Evolutionary conservation across 768 basidiomycete genomes (phyloP).

Genomic region (Dacryopinax spathularia): DNA sequence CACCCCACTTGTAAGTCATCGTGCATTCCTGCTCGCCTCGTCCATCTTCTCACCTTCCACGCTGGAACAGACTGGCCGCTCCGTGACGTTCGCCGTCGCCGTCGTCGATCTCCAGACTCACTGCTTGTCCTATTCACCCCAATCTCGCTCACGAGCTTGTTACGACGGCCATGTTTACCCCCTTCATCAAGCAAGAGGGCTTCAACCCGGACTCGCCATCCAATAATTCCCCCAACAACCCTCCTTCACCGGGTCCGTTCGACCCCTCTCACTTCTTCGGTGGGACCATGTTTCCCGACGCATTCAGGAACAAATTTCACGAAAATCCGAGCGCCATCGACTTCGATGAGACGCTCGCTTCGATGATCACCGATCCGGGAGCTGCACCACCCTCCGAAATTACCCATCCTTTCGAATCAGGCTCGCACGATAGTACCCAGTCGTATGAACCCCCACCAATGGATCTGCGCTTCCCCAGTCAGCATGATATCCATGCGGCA

Average conservation of each 20-base stretch:
- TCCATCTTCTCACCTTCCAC: too few relatives aligned
- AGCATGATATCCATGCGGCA: not conserved
- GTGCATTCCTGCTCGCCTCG: too few relatives aligned
- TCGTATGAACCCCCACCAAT: conserved; percentile 25
- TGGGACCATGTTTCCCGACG: conserved; percentile 34
- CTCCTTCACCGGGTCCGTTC: not conserved
- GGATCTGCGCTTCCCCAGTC: conserved; percentile 16
- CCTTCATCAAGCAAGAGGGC: conserved; percentile 1
- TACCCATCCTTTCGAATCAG: conserved; percentile 20
- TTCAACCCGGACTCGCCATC: not conserved
- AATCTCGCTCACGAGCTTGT: not conserved
- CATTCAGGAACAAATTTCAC: conserved; percentile 38
- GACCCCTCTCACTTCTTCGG: conserved; percentile 1
- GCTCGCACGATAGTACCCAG: conserved; percentile 29
- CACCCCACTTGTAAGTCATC: too few relatives aligned
- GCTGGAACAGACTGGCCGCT: too few relatives aligned
- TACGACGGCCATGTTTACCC: not conserved
- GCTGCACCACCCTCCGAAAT: conserved; percentile 47
- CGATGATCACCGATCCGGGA: conserved; percentile 20
- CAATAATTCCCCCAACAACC: not conserved
- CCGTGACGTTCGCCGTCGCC: too few relatives aligned
- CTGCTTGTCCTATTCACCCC: too few relatives aligned
- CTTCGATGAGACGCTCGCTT: conserved; percentile 10
- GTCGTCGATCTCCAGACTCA: too few relatives aligned
- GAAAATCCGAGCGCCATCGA: conserved; percentile 12